Evolutionary conservation across 164 flowering plant species (phyloP), one percentile per base, ranked within the genome.

Genomic region (Umbellularia californica): DNA sequence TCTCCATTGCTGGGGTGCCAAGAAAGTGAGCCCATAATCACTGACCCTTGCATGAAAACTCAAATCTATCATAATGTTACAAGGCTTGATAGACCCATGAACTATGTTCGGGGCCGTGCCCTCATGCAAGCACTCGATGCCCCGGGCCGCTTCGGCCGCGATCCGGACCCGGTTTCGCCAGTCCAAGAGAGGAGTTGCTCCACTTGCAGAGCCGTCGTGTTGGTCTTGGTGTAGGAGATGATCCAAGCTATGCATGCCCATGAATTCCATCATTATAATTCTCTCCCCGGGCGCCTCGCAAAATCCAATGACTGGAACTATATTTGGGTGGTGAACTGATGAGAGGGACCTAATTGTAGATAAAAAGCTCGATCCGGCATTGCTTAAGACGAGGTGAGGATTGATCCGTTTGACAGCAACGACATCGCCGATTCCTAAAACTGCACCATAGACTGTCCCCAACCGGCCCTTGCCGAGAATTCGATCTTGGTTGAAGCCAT

Each of bases 261-360:
- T 77, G 69, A 83, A 83, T 81, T 93, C 95, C 87, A 72, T 85
- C 0, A 93, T 50, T 9, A 93, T 78, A 58, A 93, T 86, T 77
- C 96, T 83, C 82, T 93, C 98, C 1, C 98, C 98, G 0, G 96
- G 94, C 1, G 88, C 98, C 81, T 93, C 89, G 0, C 92, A 86
- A 68, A 74, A 89, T 27, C 94, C 98, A 28, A 87, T 3, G 5
- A 93, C 85, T 12, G 93, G 84, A 1, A 91, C 89, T 19, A 93
- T 51, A 66, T 93, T 79, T 0, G 93, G 94, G 72, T 93, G 93
- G 41, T 80, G 80, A 13, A 88, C 93, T 17, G 74, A 68, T 5
- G 96, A 93, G 17, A 91, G 85, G 0, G 87, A 79, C 69, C 83
- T 90, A 69, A 93, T 22, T 0, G 79, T 58, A 0, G 90, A 72